These are phyloP conservation scores for Avena insularis DNA, from an alignment of 176 grass and related monocot genomes.

Conservation along the genomic window DNA sequence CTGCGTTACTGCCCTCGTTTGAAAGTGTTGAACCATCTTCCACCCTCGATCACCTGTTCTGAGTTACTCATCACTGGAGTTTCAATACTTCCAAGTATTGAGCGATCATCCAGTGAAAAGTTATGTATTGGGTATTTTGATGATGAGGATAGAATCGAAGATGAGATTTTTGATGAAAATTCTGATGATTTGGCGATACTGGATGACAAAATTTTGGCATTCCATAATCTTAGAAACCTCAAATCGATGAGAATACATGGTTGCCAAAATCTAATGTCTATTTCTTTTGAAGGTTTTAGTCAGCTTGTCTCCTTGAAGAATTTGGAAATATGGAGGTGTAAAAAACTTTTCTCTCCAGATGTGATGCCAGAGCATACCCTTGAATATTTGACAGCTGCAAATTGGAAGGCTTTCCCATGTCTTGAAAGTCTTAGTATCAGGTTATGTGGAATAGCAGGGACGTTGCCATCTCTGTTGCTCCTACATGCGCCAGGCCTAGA, in stretches of 20 bases:
- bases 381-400: neutral
- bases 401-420: neutral
- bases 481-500: neutral
- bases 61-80: neutral
- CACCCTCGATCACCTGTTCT: neutral
- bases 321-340: neutral
- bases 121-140: neutral
- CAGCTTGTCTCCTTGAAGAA: neutral
- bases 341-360: constrained; percentile 9
- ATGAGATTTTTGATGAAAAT: neutral
- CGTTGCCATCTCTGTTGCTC: neutral
- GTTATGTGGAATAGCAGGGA: neutral
- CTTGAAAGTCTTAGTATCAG: neutral
- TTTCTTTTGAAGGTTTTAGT: neutral
- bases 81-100: neutral
- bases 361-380: neutral
- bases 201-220: constrained; percentile 15
- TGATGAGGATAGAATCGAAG: no score
- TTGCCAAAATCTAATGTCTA: neutral
- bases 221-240: constrained; percentile 25
- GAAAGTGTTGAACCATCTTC: neutral
- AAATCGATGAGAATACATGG: neutral
- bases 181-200: neutral
- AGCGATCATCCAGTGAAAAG: no score
- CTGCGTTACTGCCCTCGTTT: neutral